A percentile compares a stretch with the other conserved stretches of the same genome.
These are phyloP conservation scores for Arthrobotrys musiformis DNA, from an alignment of 2,329 filamentous ascomycete species.

Conservation along the genomic window DNA sequence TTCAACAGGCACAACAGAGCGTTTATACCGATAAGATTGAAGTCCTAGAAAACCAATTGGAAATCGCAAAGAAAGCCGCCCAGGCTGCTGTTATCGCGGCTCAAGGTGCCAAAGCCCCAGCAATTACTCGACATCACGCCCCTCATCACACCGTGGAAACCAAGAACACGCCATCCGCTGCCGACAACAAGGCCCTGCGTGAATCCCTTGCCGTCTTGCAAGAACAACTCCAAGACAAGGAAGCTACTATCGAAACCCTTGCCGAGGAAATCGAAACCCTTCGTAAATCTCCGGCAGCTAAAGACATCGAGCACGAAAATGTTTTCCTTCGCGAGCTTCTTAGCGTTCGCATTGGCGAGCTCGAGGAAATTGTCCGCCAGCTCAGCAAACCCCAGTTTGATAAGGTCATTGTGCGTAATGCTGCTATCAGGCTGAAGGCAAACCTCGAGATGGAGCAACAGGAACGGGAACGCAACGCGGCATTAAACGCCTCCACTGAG, in stretches of 20 bases:
- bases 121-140: conserved; percentile 35
- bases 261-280: conserved; percentile 75
- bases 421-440: conserved; percentile 89
- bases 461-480: conserved; percentile 78
- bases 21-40: conserved; percentile 85
- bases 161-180: conserved; percentile 63
- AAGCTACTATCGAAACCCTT: conserved; percentile 86
- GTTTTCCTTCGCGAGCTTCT: conserved; percentile 93
- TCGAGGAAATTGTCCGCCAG: conserved; percentile 88
- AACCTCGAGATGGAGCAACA: conserved; percentile 98
- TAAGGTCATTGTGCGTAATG: conserved; percentile 82
- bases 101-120: conserved; percentile 65
- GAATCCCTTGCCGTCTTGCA: conserved; percentile 97
- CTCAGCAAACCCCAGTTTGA: conserved; percentile 81
- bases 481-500: conserved; percentile 28
- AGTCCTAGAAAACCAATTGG: conserved; percentile 88
- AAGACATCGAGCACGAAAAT: conserved; percentile 93
- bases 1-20: conserved; percentile 84
- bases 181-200: conserved; percentile 88
- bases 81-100: conserved; percentile 82
- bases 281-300: conserved; percentile 83
- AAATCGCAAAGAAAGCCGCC: conserved; percentile 88
- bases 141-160: conserved; percentile 59
- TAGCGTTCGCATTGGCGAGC: conserved; percentile 86
- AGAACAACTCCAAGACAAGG: conserved; percentile 94